Conservation (phyloP, 768 basidiomycete species). For the Podaxis mareebaensis region DNA sequence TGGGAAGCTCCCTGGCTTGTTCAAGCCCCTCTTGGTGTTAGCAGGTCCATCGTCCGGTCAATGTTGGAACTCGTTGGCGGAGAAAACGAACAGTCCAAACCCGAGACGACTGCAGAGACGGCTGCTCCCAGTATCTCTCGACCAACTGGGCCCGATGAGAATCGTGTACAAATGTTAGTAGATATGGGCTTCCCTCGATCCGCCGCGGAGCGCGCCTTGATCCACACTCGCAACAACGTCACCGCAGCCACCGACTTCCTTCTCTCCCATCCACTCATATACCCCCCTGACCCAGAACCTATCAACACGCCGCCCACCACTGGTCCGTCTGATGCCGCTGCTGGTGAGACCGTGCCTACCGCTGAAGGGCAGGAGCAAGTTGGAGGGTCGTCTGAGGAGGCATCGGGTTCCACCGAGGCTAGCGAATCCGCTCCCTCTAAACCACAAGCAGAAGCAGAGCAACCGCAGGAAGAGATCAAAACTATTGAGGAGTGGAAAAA, state of each 20-base stretch:
- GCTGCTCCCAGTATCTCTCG: constrained; percentile 31
- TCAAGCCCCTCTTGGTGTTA: constrained; percentile 71
- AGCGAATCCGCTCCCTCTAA: not conserved
- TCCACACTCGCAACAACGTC: constrained; percentile 86
- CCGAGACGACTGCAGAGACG: constrained; percentile 39
- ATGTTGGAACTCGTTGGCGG: constrained; percentile 81
- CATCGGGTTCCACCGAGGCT: not conserved
- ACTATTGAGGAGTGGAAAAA: constrained; percentile 63
- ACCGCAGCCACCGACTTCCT: constrained; percentile 86
- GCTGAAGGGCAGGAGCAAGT: constrained; percentile 1
- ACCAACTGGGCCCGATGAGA: constrained; percentile 66
- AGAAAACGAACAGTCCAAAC: constrained; percentile 74
- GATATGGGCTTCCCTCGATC: constrained; percentile 98
- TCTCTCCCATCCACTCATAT: constrained; percentile 76
- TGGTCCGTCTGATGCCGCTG: constrained; percentile 28
- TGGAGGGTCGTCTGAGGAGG: not conserved
- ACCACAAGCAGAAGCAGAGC: constrained; percentile 21
- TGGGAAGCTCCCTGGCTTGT: constrained; percentile 89
- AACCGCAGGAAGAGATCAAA: constrained; percentile 31
- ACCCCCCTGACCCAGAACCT: constrained; percentile 66
- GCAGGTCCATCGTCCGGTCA: constrained; percentile 72
- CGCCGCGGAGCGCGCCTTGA: constrained; percentile 81
- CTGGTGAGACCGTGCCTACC: constrained; percentile 24
- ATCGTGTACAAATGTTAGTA: constrained; percentile 75
- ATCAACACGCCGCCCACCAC: constrained; percentile 25